Conservation (phyloP, 345 rosid species). For the Clausena lansium region DNA sequence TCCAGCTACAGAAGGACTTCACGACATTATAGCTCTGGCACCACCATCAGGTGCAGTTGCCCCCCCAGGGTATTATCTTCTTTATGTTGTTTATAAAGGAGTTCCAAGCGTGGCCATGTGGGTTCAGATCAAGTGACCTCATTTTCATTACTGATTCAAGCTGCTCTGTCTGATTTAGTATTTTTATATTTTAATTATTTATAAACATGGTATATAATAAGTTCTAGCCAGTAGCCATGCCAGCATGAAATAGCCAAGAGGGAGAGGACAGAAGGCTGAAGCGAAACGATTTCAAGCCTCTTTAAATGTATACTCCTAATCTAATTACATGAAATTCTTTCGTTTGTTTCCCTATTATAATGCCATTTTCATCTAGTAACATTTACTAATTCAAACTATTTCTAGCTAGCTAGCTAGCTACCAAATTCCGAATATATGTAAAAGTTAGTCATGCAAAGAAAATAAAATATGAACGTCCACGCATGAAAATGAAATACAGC, state of each 20-base stretch:
- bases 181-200: background rate
- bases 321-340: background rate
- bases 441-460: background rate
- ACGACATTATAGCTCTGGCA: constrained; percentile 21
- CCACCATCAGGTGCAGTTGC: constrained; percentile 47
- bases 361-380: too few species aligned
- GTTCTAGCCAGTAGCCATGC: background rate
- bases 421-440: background rate
- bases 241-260: too few species aligned
- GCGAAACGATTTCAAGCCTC: background rate
- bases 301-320: background rate
- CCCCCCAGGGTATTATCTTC: constrained; percentile 58
- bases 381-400: background rate
- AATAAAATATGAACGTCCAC: background rate
- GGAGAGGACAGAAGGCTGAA: background rate
- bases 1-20: constrained; percentile 16
- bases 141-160: background rate
- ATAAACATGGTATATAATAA: background rate
- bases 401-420: background rate
- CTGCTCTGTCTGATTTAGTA: background rate
- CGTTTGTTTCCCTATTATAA: background rate
- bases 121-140: constrained; percentile 44
- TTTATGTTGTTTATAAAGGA: constrained; percentile 49
- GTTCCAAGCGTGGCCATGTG: constrained; percentile 51
- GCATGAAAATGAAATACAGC: background rate